Conservation (phyloP, 768 basidiomycete species). For the Pholiota molesta region DNA sequence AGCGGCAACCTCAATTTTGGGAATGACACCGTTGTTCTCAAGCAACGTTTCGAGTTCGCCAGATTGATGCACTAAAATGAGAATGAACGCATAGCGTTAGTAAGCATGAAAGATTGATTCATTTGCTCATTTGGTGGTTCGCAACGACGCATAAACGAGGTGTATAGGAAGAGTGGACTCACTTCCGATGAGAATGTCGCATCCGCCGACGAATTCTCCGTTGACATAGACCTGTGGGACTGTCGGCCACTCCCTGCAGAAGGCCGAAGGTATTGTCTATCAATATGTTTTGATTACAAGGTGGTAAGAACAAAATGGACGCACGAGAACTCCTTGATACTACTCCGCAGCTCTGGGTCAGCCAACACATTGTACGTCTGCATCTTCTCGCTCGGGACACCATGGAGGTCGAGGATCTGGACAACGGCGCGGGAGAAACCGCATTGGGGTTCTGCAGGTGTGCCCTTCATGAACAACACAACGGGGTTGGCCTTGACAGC, state of each 20-base stretch:
- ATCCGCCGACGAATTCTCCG: constrained; percentile 96
- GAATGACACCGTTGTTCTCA: constrained; percentile 70
- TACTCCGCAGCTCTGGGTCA: constrained; percentile 79
- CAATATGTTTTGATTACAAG: background rate
- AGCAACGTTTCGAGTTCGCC: constrained; percentile 90
- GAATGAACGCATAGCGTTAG: background rate
- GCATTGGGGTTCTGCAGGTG: constrained; percentile 82
- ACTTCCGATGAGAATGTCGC: constrained; percentile 93
- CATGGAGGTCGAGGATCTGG: constrained; percentile 86
- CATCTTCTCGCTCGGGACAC: constrained; percentile 79
- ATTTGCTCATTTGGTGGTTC: background rate
- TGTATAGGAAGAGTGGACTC: constrained; percentile 37
- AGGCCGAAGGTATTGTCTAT: background rate
- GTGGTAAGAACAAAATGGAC: constrained; percentile 33
- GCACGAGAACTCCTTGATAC: constrained; percentile 97
- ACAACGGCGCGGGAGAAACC: constrained; percentile 95
- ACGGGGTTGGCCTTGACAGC: constrained; percentile 79
- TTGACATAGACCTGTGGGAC: constrained; percentile 94
- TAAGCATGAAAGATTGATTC: constrained; percentile 3
- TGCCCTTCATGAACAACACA: constrained; percentile 99
- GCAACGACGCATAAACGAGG: background rate
- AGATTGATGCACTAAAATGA: constrained; percentile 84
- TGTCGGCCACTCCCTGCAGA: constrained; percentile 91
- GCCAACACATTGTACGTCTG: constrained; percentile 90
- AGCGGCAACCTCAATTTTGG: constrained; percentile 38